Base-by-base conservation (phyloP, 2,329 filamentous ascomycete species). In the Phyllosticta ampelicida region DNA sequence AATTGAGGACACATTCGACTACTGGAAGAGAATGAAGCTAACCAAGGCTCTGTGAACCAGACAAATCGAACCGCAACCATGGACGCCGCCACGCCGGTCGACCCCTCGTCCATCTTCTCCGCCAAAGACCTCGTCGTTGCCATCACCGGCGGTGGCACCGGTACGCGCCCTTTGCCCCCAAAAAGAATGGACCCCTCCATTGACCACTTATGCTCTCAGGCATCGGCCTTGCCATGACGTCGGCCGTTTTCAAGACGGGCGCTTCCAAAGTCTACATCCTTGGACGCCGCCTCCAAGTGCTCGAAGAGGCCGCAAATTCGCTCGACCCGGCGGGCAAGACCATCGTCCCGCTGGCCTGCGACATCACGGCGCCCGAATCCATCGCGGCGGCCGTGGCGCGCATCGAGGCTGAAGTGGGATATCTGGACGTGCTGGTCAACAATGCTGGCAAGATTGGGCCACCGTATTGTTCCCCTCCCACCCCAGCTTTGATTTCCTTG, bases 371-470 rank as follows among this genome's bases (percentile, higher is more conserved):
- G 19, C 72, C 72, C 21, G 62, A 66, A 0, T 76, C 75, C 13
- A 65, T 79, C 28, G 65, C 70, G 18, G 63, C 63, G 4, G 75
- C 72, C 3, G 77, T 74, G 11, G 67, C 70, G n/a, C 66, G 67
- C 1, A 73, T 80, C 50, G 68, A 71, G 5, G 61, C 66, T 8
- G 73, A 79, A 23, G 65, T 65, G 2, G 75, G 74, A 49, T 73
- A 78, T 62, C 73, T 81, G 59, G 78, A 82, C 63, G 72, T 81
- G 21, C 68, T 81, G 0, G 71, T 81, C 64, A 76, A 77, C 64
- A 81, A 81, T 62, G 78, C 78, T 16, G 79, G 79, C 23, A 69
- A 76, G 51, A 65, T 66, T 4, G 75, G 78, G 0, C 77, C 78
- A 0, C 65, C 61, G n/a, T 26, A 8, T 26, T 26, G 4, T 26